Evolutionary conservation across 2,329 filamentous ascomycete genomes (phyloP), one percentile per base, ranked within the genome.

Genomic region (Meredithiella fracta): DNA sequence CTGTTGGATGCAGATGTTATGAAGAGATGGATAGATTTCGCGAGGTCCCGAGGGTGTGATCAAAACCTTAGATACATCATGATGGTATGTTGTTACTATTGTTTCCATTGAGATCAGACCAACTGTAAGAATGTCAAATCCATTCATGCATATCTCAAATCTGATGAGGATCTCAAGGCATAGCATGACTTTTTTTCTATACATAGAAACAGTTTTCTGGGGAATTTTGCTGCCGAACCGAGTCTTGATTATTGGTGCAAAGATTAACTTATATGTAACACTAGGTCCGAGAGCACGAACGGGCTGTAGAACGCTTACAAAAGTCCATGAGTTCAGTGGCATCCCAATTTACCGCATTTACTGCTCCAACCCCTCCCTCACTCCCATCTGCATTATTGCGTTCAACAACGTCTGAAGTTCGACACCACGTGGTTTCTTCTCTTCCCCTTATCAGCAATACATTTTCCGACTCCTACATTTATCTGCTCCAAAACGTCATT

Each of bases 51-150:
- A 31, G 68, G 72, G 34, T 71, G 69, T 56, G 71, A 69, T 1
- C 71, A 76, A 54, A 73, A 76, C 58, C 66, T 80, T 57, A 74
- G 73, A 56, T 77, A 75, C 55, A 65, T 77, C 22, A 66, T 73
- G 55, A 74, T 73, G 65, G 72, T 75, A 55, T 58, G 68, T 63
- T 23, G 5, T 47, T 15, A 17, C 53, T 23, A 38, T 20, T 52
- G 11, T 6, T 20, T 17, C 22, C 42, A 20, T 6, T 11, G 22
- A 49, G 20, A 5, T 4, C 6, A 7, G 14, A 42, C 6, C 6
- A 7, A 20, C 6, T 42, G 15, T 42, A 4, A 7, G 17, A 15
- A 42, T 7, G 11, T 34, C 29, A 5, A 11, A 11, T 11, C 5
- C 29, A 5, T 34, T 34, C 11, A 34, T 34, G 29, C 29, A 11